phyloP scores from a whole-genome alignment of 2,329 filamentous ascomycete genomes.

The Emergomyces pasteurianus region DNA sequence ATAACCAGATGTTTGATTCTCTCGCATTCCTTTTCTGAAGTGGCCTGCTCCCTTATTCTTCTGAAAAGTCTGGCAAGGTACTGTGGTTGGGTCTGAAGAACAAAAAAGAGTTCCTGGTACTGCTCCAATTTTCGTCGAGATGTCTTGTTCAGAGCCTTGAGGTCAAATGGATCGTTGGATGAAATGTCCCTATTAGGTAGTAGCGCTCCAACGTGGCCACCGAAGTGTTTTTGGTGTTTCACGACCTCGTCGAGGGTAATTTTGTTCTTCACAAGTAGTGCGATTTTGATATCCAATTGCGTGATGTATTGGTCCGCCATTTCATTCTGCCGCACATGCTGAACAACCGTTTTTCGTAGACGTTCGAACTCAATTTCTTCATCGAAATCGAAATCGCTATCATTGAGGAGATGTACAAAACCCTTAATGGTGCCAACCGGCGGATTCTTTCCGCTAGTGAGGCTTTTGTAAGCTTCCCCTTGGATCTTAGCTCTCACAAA shows the following conservation, averaged over 20 bases:
- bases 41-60: slow-evolving; percentile 68
- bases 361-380: slow-evolving; percentile 96
- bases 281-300: slow-evolving; percentile 97
- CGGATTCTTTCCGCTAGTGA: slow-evolving; percentile 92
- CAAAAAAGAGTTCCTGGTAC: slow-evolving; percentile 96
- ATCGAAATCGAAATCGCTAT: slow-evolving; percentile 98
- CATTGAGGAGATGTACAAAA: slow-evolving; percentile 93
- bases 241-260: slow-evolving; percentile 97
- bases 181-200: slow-evolving; percentile 80
- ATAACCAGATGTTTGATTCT: slow-evolving; percentile 88
- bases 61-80: slow-evolving; percentile 85
- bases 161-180: slow-evolving; percentile 83
- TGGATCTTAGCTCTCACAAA: slow-evolving; percentile 91
- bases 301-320: slow-evolving; percentile 96
- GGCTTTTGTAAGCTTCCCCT: slow-evolving; percentile 93
- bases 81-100: slow-evolving; percentile 88
- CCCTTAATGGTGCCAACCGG: slow-evolving; percentile 95
- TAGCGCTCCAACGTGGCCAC: slow-evolving; percentile 72
- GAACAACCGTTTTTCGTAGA: slow-evolving; percentile 87
- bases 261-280: slow-evolving; percentile 96
- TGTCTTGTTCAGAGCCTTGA: slow-evolving; percentile 95
- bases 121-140: slow-evolving; percentile 90
- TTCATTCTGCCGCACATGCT: slow-evolving; percentile 94
- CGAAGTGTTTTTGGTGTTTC: slow-evolving; percentile 91
- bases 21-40: slow-evolving; percentile 83